A percentile compares a stretch with the other conserved stretches of the same genome.
phyloP scores from a whole-genome alignment of 2,329 filamentous ascomycete species.

The Fusarium concolor region DNA sequence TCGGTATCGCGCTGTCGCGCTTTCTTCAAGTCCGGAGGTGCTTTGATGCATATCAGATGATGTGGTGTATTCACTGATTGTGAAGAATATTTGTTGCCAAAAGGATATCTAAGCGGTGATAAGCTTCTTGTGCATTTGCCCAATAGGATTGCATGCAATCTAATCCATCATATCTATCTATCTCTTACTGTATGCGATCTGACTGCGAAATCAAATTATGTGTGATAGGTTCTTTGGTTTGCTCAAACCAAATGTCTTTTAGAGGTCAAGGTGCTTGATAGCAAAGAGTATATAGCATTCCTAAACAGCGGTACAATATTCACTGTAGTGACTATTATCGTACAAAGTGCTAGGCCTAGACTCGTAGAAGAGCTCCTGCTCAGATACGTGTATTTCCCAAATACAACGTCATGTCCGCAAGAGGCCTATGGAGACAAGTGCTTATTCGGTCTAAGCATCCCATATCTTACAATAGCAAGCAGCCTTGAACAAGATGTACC shows the following conservation, averaged over 20 bases:
- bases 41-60: conserved; percentile 20
- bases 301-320: neutral
- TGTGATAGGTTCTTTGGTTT: neutral
- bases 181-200: neutral
- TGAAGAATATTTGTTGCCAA: neutral
- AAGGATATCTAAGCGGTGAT: neutral
- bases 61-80: neutral
- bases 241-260: neutral
- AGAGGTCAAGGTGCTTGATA: neutral
- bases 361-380: neutral
- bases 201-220: neutral
- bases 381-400: neutral
- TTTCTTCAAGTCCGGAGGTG: conserved; percentile 23
- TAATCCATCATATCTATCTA: neutral
- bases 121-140: neutral
- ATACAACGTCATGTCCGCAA: neutral
- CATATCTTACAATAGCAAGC: neutral
- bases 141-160: neutral
- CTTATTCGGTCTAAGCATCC: neutral
- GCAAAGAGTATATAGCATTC: neutral
- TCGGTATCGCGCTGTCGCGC: conserved; percentile 12
- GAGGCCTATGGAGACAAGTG: neutral
- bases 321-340: neutral
- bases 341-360: neutral
- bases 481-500: neutral